Evolutionary conservation across 2,329 filamentous ascomycete genomes (phyloP).

Genomic region (Sclerotinia glacialis): DNA sequence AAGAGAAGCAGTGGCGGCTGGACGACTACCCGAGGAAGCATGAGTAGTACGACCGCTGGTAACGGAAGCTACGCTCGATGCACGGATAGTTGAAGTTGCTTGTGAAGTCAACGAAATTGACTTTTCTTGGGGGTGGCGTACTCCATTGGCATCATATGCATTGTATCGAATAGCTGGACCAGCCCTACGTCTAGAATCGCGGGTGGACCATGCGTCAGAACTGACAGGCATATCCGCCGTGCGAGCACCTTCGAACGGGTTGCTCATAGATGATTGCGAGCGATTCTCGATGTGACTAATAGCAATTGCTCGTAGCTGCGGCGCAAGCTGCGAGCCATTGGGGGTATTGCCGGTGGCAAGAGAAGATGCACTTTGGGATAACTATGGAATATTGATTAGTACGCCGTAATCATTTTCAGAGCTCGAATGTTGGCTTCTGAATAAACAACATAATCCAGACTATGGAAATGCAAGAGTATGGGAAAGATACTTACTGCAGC

Average conservation of each 20-base stretch:
- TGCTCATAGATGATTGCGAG: slow-evolving; percentile 28
- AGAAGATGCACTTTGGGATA: background rate
- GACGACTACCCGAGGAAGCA: background rate
- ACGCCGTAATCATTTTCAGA: background rate
- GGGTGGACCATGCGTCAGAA: slow-evolving; percentile 18
- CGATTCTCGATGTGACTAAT: background rate
- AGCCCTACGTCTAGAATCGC: slow-evolving; percentile 22
- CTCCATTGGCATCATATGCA: slow-evolving; percentile 27
- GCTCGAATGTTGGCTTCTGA: background rate
- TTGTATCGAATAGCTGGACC: slow-evolving; percentile 19
- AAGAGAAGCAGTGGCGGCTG: slow-evolving; percentile 4
- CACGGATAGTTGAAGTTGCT: background rate
- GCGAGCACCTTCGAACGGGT: slow-evolving; percentile 26
- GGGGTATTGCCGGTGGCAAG: background rate
- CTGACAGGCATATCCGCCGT: slow-evolving; percentile 10
- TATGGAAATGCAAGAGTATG: background rate
- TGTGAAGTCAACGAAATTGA: slow-evolving; percentile 5
- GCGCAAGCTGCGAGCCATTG: background rate
- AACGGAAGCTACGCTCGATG: background rate
- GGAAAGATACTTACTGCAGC: background rate
- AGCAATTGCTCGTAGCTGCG: slow-evolving; percentile 13
- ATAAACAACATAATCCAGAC: background rate
- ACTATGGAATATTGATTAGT: background rate
- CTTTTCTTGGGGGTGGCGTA: slow-evolving; percentile 7
- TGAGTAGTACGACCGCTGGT: background rate